A percentile compares a stretch with the other conserved stretches of the same genome.
Conservation (phyloP, 2,329 filamentous ascomycete genomes). For the Aureobasidium subglaciale region DNA sequence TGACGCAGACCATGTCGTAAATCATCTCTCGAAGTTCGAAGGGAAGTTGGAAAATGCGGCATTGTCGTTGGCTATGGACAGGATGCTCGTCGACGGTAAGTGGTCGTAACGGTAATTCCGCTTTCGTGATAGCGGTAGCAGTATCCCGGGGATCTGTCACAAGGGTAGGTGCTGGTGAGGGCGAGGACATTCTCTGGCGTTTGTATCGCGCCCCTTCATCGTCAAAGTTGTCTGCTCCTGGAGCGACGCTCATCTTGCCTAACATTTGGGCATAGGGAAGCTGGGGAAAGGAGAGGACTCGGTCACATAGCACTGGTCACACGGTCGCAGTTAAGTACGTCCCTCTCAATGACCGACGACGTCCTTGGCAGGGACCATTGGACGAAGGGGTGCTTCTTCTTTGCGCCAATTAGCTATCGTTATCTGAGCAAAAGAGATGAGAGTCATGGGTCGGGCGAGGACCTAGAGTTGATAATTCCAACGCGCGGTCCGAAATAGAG, state of each 20-base stretch:
- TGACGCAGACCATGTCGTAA: constrained; percentile 10
- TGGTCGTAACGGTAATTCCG: constrained; percentile 23
- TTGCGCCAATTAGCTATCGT: constrained; percentile 10
- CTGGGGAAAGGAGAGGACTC: not conserved
- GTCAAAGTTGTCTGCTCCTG: not conserved
- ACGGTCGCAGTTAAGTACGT: constrained; percentile 6
- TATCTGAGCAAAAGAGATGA: constrained; percentile 10
- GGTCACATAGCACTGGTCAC: constrained; percentile 1
- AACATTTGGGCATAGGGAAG: not conserved
- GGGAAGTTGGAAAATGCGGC: constrained; percentile 13
- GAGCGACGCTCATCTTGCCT: not conserved
- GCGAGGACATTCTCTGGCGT: constrained; percentile 7
- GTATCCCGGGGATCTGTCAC: not conserved
- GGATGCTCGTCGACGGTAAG: constrained; percentile 5
- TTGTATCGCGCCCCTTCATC: constrained; percentile 7
- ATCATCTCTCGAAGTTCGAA: constrained; percentile 14
- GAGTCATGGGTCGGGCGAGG: constrained; percentile 5
- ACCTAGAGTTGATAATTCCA: constrained; percentile 2
- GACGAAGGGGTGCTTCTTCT: not conserved
- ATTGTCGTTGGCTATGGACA: constrained; percentile 12
- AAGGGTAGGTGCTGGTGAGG: constrained; percentile 4
- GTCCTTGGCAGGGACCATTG: constrained; percentile 8
- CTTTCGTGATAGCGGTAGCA: constrained; percentile 3
- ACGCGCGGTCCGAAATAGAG: constrained; percentile 8
- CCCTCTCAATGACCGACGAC: constrained; percentile 12